Conservation (phyloP, 225 moss, liverwort and hornwort genomes). For the Asterella californica region DNA sequence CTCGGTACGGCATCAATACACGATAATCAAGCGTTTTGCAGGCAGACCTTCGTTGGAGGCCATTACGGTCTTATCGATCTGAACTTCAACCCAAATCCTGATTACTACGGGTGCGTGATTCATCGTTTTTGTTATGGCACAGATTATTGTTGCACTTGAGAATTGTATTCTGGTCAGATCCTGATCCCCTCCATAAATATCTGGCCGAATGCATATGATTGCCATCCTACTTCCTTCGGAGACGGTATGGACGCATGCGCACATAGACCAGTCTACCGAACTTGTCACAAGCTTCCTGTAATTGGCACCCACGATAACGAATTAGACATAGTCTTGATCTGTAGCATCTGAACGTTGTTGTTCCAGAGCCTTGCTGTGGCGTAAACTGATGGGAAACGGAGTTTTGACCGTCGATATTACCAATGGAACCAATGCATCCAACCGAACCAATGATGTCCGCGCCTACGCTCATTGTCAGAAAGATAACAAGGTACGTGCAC, state of each 20-base stretch:
- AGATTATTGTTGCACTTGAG: not conserved
- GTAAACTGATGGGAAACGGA: conserved; percentile 58
- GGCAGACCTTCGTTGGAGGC: conserved; percentile 81
- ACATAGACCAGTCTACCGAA: too few species aligned
- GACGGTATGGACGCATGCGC: too few species aligned
- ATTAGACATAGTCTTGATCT: not conserved
- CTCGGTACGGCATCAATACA: conserved; percentile 79
- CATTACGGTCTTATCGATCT: conserved; percentile 83
- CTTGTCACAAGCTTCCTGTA: too few species aligned
- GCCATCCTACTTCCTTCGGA: too few species aligned
- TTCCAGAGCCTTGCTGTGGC: conserved; percentile 78
- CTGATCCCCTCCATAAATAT: not conserved
- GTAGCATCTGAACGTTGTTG: not conserved
- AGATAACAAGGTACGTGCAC: conserved; percentile 23
- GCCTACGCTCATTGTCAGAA: conserved; percentile 76
- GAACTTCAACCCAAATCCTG: conserved; percentile 75
- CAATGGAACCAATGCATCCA: too few species aligned
- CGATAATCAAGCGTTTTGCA: conserved; percentile 80
- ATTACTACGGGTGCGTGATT: conserved; percentile 71
- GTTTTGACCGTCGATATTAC: conserved; percentile 51
- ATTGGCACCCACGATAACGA: too few species aligned
- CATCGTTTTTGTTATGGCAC: too few species aligned
- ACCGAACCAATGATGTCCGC: conserved; percentile 55
- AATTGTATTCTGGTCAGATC: not conserved
- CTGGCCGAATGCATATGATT: too few species aligned